Percentiles rank a stretch among this genome's conserved stretches.
phyloP scores from a whole-genome alignment of 805 yeast species.

The Yarrowia sp. region DNA sequence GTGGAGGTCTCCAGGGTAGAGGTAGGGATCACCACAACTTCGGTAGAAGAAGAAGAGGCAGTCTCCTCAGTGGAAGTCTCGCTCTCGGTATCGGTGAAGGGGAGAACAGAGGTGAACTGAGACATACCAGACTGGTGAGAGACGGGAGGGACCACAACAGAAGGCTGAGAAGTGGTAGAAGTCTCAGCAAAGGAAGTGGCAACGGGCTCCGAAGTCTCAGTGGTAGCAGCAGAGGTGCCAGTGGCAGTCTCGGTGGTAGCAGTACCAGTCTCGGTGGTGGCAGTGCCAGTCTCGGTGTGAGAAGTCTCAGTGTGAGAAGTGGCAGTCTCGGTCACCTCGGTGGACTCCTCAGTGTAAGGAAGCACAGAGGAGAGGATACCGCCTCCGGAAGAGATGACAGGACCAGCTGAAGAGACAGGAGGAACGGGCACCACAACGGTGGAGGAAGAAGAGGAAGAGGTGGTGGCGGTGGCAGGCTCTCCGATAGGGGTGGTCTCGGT shows the following conservation, averaged over 20 bases:
- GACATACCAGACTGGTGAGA: slow-evolving; percentile 3
- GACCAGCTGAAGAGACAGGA: not conserved
- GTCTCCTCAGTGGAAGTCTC: slow-evolving; percentile 14
- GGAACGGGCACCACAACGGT: not conserved
- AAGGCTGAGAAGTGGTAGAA: slow-evolving; percentile 1
- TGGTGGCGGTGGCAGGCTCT: not conserved
- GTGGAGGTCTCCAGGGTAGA: not conserved
- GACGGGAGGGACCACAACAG: not conserved
- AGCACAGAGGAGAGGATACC: slow-evolving; percentile 13
- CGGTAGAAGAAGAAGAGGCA: not conserved
- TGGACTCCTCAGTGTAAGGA: slow-evolving; percentile 1
- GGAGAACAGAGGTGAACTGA: slow-evolving; percentile 14
- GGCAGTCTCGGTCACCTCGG: not conserved
- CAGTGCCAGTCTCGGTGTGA: not conserved
- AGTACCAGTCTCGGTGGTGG: not conserved
- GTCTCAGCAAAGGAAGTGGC: not conserved
- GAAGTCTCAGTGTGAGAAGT: not conserved
- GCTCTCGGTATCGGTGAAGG: slow-evolving; percentile 13
- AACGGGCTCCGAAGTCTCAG: not conserved
- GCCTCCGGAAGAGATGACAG: slow-evolving; percentile 12
- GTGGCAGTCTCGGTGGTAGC: slow-evolving; percentile 16
- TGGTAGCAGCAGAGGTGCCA: not conserved
- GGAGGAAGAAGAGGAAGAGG: not conserved
- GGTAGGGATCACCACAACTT: not conserved
- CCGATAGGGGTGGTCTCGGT: not conserved